A percentile compares a stretch with the other conserved stretches of the same genome.
These are phyloP conservation scores for Mortierella sp. DNA, from an alignment of 371 early-diverging fungal genomes.

Conservation along the genomic window DNA sequence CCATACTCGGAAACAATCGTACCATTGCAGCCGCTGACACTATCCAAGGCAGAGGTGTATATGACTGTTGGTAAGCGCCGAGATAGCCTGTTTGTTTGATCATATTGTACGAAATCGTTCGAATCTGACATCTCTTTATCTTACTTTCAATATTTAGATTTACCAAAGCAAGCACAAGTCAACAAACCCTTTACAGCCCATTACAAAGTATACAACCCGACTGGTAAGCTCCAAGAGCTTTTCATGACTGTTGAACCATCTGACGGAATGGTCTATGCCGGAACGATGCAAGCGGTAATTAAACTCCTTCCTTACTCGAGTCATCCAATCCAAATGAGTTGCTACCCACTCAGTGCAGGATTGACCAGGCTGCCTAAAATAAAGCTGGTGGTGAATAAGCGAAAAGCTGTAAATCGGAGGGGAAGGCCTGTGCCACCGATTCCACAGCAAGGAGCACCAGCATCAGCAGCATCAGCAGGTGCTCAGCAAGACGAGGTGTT, in stretches of 20 bases:
- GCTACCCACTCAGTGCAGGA: conserved; percentile 64
- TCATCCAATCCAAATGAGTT: conserved; percentile 47
- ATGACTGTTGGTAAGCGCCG: conserved; percentile 47
- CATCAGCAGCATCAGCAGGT: background rate
- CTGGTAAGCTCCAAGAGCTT: conserved; percentile 67
- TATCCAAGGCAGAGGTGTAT: conserved; percentile 39
- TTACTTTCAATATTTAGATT: conserved; percentile 40
- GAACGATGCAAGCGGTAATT: conserved; percentile 70
- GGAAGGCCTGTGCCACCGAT: conserved; percentile 14
- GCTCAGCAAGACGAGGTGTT: conserved; percentile 30
- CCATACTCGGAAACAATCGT: conserved; percentile 36
- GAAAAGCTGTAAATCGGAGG: conserved; percentile 16
- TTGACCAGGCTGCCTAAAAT: conserved; percentile 66
- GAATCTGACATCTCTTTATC: background rate
- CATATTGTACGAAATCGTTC: background rate
- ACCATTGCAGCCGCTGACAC: conserved; percentile 34
- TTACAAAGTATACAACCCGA: conserved; percentile 74
- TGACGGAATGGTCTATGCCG: conserved; percentile 82
- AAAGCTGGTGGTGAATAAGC: conserved; percentile 57
- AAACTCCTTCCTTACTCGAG: conserved; percentile 66
- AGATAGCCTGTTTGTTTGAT: background rate
- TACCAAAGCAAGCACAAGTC: conserved; percentile 67
- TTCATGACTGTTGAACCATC: conserved; percentile 71
- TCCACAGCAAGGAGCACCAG: conserved; percentile 10
- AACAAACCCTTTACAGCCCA: conserved; percentile 71